Percentiles rank a stretch among this genome's conserved stretches.
phyloP scores from a whole-genome alignment of 495 filamentous ascomycete genomes.

The Penicillium angulare region DNA sequence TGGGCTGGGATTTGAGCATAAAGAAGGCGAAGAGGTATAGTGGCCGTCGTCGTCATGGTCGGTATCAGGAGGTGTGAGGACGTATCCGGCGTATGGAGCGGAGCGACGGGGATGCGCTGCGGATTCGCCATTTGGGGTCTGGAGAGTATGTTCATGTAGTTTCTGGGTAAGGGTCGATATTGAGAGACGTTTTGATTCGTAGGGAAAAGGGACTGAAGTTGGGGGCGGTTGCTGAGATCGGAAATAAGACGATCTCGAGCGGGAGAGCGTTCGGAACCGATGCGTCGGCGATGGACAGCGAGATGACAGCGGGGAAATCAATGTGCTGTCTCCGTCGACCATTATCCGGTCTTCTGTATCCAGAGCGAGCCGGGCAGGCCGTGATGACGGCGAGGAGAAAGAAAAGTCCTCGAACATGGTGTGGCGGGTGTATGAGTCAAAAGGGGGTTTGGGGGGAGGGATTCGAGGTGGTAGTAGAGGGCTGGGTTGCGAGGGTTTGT shows the following conservation, averaged over 20 bases:
- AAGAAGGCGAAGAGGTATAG: slow-evolving; percentile 25
- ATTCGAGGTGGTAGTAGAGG: too few species aligned
- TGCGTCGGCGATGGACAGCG: slow-evolving; percentile 47
- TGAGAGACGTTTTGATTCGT: slow-evolving; percentile 43
- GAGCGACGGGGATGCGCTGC: slow-evolving; percentile 5
- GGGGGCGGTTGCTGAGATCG: slow-evolving; percentile 36
- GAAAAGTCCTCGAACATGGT: slow-evolving; percentile 50
- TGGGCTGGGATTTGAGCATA: slow-evolving; percentile 35
- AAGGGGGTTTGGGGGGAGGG: background rate
- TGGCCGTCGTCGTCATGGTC: slow-evolving; percentile 42
- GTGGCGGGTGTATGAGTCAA: slow-evolving; percentile 7
- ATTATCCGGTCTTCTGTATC: slow-evolving; percentile 41
- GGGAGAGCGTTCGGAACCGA: slow-evolving; percentile 34
- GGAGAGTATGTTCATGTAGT: slow-evolving; percentile 46
- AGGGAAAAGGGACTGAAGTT: slow-evolving; percentile 45
- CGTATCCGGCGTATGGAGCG: slow-evolving; percentile 27
- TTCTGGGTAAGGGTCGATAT: slow-evolving; percentile 45
- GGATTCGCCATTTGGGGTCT: slow-evolving; percentile 16
- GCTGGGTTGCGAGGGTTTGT: background rate
- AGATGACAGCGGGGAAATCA: slow-evolving; percentile 47
- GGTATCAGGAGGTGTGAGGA: slow-evolving; percentile 45
- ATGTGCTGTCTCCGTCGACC: slow-evolving; percentile 37
- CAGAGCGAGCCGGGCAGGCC: slow-evolving; percentile 30
- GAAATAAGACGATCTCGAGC: slow-evolving; percentile 36
- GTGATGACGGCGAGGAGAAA: slow-evolving; percentile 42